Base-by-base conservation (phyloP, 1,284 basidiomycete species). In the Apiotrichum veenhuisii region DNA sequence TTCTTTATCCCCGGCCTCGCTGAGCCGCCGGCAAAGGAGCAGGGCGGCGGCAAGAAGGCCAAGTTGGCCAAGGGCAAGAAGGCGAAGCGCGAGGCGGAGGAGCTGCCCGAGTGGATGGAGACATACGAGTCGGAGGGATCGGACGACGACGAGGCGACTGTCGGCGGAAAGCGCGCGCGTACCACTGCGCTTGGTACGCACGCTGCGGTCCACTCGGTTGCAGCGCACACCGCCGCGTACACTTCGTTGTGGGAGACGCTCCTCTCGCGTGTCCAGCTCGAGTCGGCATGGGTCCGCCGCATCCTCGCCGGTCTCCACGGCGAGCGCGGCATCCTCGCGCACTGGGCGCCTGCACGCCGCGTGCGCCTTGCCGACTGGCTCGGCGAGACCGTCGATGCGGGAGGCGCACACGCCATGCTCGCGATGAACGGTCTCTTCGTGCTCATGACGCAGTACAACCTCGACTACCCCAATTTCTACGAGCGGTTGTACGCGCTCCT, bases 401-500 rank as follows among this genome's bases (percentile, higher is more conserved):
- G 91, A 26, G 93, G 91, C 1, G 84, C 87, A 0, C 84, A 89
- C n/a, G 93, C 91, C 3, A 81, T 98, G 54, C 80, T 98, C 43
- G 92, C 91, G 5, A 82, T 98, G 64, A 98, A 98, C 69, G 88
- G 89, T 0, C 78, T 98, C 50, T 98, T 93, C 72, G 84, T 88
- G 8, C 82, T 99, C 60, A 97, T 98, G 78, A 88, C 85, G 51
- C 85, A 91, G 54, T 94, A 97, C 75, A 97, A 98, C 70, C 93
- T 91, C 33, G 94, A 98, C 72, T 98, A 96, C 70, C 95, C 96
- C 4, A 87, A 86, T 11, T 98, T 99, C 78, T 99, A 97, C 80
- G 88, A 86, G 5, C 85, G 88, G n/a, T 82, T 99, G 3, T 98
- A 98, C 68, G 83, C 85, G 1, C 89, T 98, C 70, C 82, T 98